Evolutionary conservation across 1,284 basidiomycete species (phyloP), one percentile per base, ranked within the genome.

Genomic region (Boletus mariae): DNA sequence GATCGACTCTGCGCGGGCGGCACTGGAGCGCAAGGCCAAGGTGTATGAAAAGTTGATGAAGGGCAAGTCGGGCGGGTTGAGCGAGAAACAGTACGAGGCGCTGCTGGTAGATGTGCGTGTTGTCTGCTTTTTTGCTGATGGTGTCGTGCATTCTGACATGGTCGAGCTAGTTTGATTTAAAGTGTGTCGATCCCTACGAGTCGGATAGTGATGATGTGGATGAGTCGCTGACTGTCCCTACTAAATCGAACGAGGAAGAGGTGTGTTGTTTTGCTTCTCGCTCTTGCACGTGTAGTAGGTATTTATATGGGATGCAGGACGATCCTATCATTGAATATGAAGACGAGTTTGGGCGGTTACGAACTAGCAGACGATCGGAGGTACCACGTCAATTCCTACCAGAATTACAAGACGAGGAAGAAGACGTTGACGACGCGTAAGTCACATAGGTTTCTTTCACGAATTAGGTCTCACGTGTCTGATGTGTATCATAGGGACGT

Each of bases 271-370:
- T 10, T 15, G 4, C 26, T 28, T 20, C 1, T 6, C 1, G 31
- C 58, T 45, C n/a, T 45, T 38, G 0, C 5, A 32, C 20, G 11
- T 37, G 40, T 3, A 35, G 23, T 28, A 9, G 10, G 15, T 45
- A 26, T 47, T 64, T 23, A 60, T 49, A 41, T 29, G 11, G 11
- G 32, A 12, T 13, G 12, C 42, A 84, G 79, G 78, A 84, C 54
- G 90, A 93, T 62, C 88, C 89, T 9, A 72, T 92, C 38, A 77
- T 94, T 13, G 92, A 94, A 66, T 93, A 90, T 59, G 80, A 84
- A 59, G 92, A 95, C 61, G 92, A 94, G 62, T 91, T 92, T 64
- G 92, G 93, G 17, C 82, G 92, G 17, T 66, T 83, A 23, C 77
- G 90, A 49, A 86, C 78, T 3, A 80, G 80, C 15, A 79, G 75